These are phyloP conservation scores for Myriosclerotinia curreyana DNA, from an alignment of 2,329 filamentous ascomycete species.

Conservation along the genomic window DNA sequence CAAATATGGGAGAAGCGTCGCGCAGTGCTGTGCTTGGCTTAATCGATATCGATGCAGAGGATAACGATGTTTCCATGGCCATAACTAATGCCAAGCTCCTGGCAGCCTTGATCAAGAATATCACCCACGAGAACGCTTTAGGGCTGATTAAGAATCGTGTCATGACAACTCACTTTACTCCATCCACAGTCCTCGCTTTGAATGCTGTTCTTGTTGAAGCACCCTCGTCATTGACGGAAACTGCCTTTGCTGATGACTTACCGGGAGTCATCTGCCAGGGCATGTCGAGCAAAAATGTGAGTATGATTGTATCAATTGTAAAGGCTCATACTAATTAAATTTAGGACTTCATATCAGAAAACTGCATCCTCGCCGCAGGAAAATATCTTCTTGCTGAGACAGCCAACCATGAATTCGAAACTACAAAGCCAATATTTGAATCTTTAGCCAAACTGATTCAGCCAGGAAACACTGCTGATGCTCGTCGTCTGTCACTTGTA, in stretches of 20 bases:
- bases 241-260: conserved; percentile 67
- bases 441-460: conserved; percentile 71
- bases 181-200: conserved; percentile 77
- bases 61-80: conserved; percentile 72
- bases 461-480: conserved; percentile 76
- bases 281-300: conserved; percentile 71
- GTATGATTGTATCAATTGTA: conserved; percentile 38
- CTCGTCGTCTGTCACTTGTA: conserved; percentile 80
- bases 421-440: conserved; percentile 75
- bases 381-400: conserved; percentile 78
- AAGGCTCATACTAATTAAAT: conserved; percentile 29
- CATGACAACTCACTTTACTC: conserved; percentile 71
- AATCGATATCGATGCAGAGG: conserved; percentile 81
- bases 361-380: conserved; percentile 82
- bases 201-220: conserved; percentile 87
- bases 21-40: conserved; percentile 80
- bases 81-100: conserved; percentile 89
- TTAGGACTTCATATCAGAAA: conserved; percentile 80
- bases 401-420: conserved; percentile 67
- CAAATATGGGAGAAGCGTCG: conserved; percentile 91
- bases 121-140: conserved; percentile 67
- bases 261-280: conserved; percentile 76
- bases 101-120: conserved; percentile 83
- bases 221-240: conserved; percentile 63
- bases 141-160: conserved; percentile 66